These are phyloP conservation scores for Hyaloscypha hepaticicola DNA, from an alignment of 495 filamentous ascomycete species.

Conservation along the genomic window DNA sequence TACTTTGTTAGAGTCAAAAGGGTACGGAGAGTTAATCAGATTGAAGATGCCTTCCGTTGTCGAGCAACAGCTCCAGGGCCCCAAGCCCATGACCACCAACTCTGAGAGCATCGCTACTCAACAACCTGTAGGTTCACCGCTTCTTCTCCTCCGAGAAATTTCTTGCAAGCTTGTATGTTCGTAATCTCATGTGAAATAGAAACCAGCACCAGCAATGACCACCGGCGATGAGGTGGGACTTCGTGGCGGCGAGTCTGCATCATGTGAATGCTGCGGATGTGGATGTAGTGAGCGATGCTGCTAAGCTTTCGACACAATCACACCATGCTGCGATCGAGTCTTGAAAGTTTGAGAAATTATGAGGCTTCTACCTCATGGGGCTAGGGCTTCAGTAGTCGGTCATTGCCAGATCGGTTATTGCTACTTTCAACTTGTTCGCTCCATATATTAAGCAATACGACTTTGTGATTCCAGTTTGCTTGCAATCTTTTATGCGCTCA, in stretches of 20 bases:
- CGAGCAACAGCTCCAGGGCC: constrained; percentile 27
- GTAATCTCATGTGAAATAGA: constrained; percentile 2
- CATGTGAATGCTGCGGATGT: constrained; percentile 28
- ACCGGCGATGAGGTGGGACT: constrained; percentile 23
- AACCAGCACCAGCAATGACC: constrained; percentile 17
- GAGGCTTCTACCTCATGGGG: too few relatives aligned
- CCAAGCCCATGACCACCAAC: constrained; percentile 22
- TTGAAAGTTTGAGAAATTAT: too few relatives aligned
- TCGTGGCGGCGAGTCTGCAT: constrained; percentile 24
- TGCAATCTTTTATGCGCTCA: too few relatives aligned
- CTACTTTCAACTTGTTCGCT: too few relatives aligned
- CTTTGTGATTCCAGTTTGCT: too few relatives aligned
- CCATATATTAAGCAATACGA: too few relatives aligned
- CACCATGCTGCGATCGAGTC: too few relatives aligned
- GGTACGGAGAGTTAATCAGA: not conserved
- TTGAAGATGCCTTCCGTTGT: constrained; percentile 18
- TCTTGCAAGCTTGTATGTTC: not conserved
- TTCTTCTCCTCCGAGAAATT: not conserved
- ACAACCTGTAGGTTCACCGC: constrained; percentile 25
- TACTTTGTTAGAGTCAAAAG: too few relatives aligned
- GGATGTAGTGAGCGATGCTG: constrained; percentile 25
- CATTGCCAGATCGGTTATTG: too few relatives aligned
- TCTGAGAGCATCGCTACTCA: constrained; percentile 12
- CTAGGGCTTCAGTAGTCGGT: too few relatives aligned
- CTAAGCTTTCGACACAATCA: constrained; percentile 34